Base-by-base conservation (phyloP, 2,329 filamentous ascomycete genomes). In the Capronia americana region DNA sequence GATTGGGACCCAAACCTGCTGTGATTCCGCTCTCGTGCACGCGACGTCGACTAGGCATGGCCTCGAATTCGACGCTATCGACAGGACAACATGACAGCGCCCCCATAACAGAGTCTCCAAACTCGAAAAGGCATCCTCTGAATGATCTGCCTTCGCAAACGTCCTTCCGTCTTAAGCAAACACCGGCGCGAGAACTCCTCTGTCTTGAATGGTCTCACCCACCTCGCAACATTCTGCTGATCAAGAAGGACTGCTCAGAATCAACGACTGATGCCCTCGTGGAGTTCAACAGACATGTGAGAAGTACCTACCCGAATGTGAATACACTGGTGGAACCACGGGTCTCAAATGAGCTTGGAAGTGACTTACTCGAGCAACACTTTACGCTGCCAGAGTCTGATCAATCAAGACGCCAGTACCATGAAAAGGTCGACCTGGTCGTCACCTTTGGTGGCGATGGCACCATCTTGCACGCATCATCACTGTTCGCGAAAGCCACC, bases 401-500 rank as follows among this genome's bases (percentile, higher is more conserved):
- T 14, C 26, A 61, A 11, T 64, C 66, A 12, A 55, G 50, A 62
- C 32, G 17, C 20, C 32, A 66, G 28, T 69, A 95, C 62, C 87
- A 92, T 48, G 83, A 88, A 65, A 97, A 95, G 80, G 90, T 96
- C 66, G 95, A 99, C 75, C 83, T 97, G 65, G 90, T 94, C 24
- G 89, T 92, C 51, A 98, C 95, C 0, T 87, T 99, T 57, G 95
- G 95, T 61, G 95, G 95, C 50, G 95, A 99, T 77, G 93, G 93
- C 67, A 97, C 93, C 2, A 94, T 97, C 61, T 79, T 97, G 55
- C 91, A 92, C 66, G 93, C 93, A 0, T 90, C 92, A 1, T 93
- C 91, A 61, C 85, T 97, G 4, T 98, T 96, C 80, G 92, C 92
- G 66, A 90, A 92, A 44, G 88, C 91, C 53, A 84, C 86, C 1